Conservation (phyloP, 805 yeast genomes). For the Lachancea sp. region DNA sequence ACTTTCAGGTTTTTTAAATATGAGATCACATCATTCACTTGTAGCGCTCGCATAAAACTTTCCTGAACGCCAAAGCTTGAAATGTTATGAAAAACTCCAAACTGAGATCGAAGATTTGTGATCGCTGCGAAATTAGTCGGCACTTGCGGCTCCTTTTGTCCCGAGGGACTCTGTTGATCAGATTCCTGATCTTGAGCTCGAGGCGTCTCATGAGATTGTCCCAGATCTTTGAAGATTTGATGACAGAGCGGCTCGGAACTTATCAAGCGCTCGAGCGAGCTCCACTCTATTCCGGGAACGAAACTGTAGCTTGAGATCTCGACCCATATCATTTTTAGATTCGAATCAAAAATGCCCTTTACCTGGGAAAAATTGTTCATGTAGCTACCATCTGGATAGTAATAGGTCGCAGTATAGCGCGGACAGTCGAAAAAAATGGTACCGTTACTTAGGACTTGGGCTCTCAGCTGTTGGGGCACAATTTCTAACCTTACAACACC, state of each 20-base stretch:
- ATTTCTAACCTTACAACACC: conserved; percentile 50
- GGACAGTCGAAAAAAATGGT: conserved; percentile 49
- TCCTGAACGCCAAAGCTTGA: conserved; percentile 59
- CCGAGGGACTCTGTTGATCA: conserved; percentile 7
- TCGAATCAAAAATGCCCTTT: conserved; percentile 55
- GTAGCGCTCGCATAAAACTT: conserved; percentile 62
- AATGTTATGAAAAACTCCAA: conserved; percentile 42
- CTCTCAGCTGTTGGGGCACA: conserved; percentile 42
- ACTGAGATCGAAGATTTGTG: conserved; percentile 33
- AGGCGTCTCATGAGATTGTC: conserved; percentile 8
- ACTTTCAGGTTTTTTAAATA: conserved; percentile 60
- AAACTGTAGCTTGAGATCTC: conserved; percentile 50
- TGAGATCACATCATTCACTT: conserved; percentile 74
- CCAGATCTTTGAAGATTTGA: conserved; percentile 15
- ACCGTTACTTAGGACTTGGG: conserved; percentile 48
- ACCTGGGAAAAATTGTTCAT: conserved; percentile 56
- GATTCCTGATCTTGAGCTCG: conserved; percentile 1
- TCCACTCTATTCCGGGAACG: conserved; percentile 43
- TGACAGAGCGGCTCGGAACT: conserved; percentile 22
- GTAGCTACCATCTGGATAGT: conserved; percentile 65
- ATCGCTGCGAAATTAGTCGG: conserved; percentile 15
- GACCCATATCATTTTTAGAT: conserved; percentile 63
- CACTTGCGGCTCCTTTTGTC: conserved; percentile 1
- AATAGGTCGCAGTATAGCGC: conserved; percentile 41
- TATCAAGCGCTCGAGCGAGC: conserved; percentile 39